A percentile compares a stretch with the other conserved stretches of the same genome.
Evolutionary conservation across 2,329 filamentous ascomycete species (phyloP).

Genomic region (Thelonectria discophora): DNA sequence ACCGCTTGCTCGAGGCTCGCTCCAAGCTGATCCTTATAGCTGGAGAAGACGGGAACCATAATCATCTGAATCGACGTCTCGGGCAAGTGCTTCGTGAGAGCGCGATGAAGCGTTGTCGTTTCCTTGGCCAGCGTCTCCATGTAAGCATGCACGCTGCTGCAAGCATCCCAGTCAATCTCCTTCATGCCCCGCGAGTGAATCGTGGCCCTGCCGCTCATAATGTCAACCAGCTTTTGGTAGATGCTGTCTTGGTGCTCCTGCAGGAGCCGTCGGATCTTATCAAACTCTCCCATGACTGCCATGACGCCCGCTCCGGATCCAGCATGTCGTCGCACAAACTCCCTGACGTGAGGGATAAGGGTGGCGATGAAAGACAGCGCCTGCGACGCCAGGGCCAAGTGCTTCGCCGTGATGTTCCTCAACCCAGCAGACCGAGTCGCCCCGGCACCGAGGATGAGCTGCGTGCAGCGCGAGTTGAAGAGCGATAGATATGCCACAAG

Average conservation of each 20-base stretch:
- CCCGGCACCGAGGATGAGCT: constrained; percentile 93
- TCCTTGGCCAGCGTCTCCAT: constrained; percentile 91
- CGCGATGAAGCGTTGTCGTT: constrained; percentile 83
- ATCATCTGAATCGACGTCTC: constrained; percentile 82
- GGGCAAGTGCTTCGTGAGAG: constrained; percentile 82
- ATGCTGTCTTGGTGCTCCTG: constrained; percentile 93
- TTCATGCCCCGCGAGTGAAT: constrained; percentile 79
- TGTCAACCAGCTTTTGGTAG: constrained; percentile 91
- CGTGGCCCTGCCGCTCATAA: constrained; percentile 82
- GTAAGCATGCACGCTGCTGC: constrained; percentile 67
- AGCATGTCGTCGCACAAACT: constrained; percentile 85
- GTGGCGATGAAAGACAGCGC: constrained; percentile 87
- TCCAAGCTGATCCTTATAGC: constrained; percentile 82
- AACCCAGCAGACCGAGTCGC: constrained; percentile 88
- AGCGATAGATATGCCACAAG: constrained; percentile 88
- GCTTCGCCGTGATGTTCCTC: constrained; percentile 96
- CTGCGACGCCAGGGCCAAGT: constrained; percentile 90
- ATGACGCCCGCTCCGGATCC: constrained; percentile 62
- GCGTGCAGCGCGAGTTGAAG: constrained; percentile 96
- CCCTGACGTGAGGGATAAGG: constrained; percentile 87
- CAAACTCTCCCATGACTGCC: constrained; percentile 80
- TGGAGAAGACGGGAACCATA: constrained; percentile 84
- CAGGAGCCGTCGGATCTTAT: constrained; percentile 82
- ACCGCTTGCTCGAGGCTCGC: constrained; percentile 72
- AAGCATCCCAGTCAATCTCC: constrained; percentile 76